Evolutionary conservation across 1,139 yeast genomes (phyloP).

Genomic region (Diutina mesorugosa): DNA sequence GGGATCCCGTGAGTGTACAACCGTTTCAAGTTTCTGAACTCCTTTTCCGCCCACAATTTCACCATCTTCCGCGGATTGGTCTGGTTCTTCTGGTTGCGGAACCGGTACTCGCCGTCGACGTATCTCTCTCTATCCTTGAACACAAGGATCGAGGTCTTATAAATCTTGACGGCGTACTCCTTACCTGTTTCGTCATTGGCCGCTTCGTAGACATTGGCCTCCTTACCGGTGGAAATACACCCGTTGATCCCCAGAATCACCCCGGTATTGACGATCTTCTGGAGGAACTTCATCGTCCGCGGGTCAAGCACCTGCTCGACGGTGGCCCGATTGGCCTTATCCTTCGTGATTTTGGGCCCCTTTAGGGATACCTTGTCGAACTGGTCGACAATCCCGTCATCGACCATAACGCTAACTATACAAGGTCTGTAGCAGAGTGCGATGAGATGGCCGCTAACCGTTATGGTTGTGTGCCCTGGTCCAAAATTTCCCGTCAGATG

Average conservation of each 20-base stretch:
- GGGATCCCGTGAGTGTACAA: constrained; percentile 70
- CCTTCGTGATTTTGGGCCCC: constrained; percentile 46
- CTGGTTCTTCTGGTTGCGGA: constrained; percentile 70
- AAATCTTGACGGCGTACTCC: constrained; percentile 83
- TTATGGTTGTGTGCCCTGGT: not conserved
- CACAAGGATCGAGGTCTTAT: constrained; percentile 89
- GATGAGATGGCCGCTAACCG: not conserved
- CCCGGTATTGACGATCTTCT: constrained; percentile 73
- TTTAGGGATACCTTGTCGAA: not conserved
- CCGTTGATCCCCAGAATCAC: constrained; percentile 80
- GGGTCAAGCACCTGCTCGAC: constrained; percentile 96
- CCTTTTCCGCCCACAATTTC: constrained; percentile 97
- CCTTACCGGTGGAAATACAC: constrained; percentile 93
- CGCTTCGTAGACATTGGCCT: constrained; percentile 95
- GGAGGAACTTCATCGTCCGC: constrained; percentile 72
- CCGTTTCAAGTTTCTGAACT: constrained; percentile 82
- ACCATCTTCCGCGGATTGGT: constrained; percentile 97
- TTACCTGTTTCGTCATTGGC: constrained; percentile 47
- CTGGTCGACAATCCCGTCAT: constrained; percentile 1
- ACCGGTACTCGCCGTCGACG: constrained; percentile 92
- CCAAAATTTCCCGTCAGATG: not conserved
- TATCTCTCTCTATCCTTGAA: constrained; percentile 94
- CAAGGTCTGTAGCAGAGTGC: not conserved
- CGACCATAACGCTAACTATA: not conserved
- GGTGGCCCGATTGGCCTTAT: constrained; percentile 89